Percentiles rank a stretch among this genome's conserved stretches.
Conservation (phyloP, 2,329 filamentous ascomycete species). For the Sporothrix variecibatus region DNA sequence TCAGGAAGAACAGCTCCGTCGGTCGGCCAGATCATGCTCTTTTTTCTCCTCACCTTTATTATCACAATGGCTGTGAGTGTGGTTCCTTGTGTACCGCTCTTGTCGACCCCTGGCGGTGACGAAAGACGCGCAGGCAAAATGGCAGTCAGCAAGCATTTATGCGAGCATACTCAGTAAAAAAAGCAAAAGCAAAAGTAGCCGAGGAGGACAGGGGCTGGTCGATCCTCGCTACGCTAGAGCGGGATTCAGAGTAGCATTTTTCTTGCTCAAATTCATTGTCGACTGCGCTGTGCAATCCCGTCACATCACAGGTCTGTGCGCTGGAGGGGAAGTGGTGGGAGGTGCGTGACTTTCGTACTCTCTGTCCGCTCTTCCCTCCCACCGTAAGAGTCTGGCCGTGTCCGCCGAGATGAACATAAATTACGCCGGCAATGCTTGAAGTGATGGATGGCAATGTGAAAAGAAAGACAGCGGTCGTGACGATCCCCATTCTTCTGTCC, state of each 20-base stretch:
- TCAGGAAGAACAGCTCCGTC: neutral
- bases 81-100: neutral
- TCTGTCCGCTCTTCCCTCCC: neutral
- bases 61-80: neutral
- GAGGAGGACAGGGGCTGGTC: neutral
- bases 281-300: neutral
- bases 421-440: neutral
- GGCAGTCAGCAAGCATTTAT: neutral
- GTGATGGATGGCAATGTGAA: neutral
- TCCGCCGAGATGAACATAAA: neutral
- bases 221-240: neutral
- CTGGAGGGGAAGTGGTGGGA: neutral
- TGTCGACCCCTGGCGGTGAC: neutral
- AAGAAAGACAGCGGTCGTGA: neutral
- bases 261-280: neutral
- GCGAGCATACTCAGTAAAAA: neutral
- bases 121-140: neutral
- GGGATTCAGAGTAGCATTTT: neutral
- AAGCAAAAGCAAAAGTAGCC: neutral
- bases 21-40: neutral
- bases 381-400: neutral
- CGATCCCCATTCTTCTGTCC: neutral
- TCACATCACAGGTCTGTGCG: conserved; percentile 6
- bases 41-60: neutral
- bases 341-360: neutral